These are phyloP conservation scores for Candida anutae DNA, from an alignment of 1,139 yeast genomes.

Conservation along the genomic window DNA sequence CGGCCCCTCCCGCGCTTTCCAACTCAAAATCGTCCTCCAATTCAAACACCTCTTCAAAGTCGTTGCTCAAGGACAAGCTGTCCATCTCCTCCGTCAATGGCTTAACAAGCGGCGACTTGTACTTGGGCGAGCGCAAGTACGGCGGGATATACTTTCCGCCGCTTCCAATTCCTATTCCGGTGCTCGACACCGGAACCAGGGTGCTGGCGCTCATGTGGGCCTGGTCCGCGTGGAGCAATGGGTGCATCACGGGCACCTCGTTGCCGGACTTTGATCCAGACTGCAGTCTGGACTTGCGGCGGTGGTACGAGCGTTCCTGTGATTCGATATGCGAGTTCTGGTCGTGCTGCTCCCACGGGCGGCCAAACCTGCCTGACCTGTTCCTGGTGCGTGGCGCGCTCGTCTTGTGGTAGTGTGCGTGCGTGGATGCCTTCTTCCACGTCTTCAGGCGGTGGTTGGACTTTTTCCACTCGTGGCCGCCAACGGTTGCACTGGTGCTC, in stretches of 20 bases:
- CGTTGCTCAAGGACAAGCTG: conserved; percentile 20
- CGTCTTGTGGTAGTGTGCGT: conserved; percentile 2
- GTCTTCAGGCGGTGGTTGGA: conserved; percentile 5
- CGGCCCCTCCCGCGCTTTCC: too few species aligned
- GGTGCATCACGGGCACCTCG: conserved; percentile 1
- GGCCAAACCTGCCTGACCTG: conserved; percentile 2
- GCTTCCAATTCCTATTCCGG: conserved; percentile 2
- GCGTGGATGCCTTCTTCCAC: conserved; percentile 16
- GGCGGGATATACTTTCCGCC: conserved; percentile 41
- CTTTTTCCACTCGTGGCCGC: conserved; percentile 8
- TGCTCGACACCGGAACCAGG: not conserved
- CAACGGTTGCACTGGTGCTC: conserved; percentile 6
- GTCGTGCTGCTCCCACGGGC: conserved; percentile 1
- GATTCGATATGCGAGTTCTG: conserved; percentile 1
- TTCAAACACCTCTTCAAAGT: conserved; percentile 37
- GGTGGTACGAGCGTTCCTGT: too few species aligned
- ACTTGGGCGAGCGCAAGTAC: conserved; percentile 33
- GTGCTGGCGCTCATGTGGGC: conserved; percentile 2
- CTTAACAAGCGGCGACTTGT: conserved; percentile 27
- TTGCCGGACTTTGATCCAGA: conserved; percentile 9
- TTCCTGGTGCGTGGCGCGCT: conserved; percentile 7
- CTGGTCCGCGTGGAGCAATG: conserved; percentile 2
- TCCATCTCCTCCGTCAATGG: conserved; percentile 36
- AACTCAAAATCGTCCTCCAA: conserved; percentile 36
- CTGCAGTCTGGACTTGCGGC: conserved; percentile 22